These are phyloP conservation scores for Pythium sp. DNA, from an alignment of 352 stramenopile species.

Conservation along the genomic window DNA sequence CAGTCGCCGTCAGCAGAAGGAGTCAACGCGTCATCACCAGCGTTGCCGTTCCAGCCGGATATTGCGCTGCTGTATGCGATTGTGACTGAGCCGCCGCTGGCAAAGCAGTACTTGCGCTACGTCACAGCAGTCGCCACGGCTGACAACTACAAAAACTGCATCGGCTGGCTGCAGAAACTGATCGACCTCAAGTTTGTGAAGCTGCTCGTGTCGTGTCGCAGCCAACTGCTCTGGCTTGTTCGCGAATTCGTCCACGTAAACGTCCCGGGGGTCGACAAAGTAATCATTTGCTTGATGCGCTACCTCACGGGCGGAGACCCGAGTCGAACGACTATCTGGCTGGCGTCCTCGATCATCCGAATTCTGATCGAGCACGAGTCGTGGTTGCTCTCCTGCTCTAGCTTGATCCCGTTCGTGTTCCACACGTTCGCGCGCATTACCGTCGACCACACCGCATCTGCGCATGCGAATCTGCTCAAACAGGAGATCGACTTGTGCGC, in stretches of 20 bases:
- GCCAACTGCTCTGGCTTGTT: constrained; percentile 78
- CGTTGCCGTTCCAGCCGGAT: constrained; percentile 71
- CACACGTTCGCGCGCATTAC: constrained; percentile 75
- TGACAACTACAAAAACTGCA: constrained; percentile 78
- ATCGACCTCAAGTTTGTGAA: constrained; percentile 83
- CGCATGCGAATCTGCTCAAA: constrained; percentile 62
- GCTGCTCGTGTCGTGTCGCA: constrained; percentile 67
- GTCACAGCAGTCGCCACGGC: constrained; percentile 48
- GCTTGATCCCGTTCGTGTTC: constrained; percentile 79
- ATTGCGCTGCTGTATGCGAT: constrained; percentile 79
- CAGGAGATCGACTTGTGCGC: constrained; percentile 81
- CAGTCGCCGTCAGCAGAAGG: constrained; percentile 29
- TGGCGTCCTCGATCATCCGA: constrained; percentile 73
- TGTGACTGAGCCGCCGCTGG: constrained; percentile 59
- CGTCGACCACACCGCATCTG: constrained; percentile 52
- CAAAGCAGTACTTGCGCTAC: constrained; percentile 78
- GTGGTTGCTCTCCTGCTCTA: constrained; percentile 70
- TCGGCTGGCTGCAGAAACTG: constrained; percentile 76
- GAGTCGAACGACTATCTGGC: constrained; percentile 72
- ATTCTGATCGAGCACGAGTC: constrained; percentile 77
- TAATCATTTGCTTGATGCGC: constrained; percentile 74
- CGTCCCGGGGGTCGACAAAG: constrained; percentile 62
- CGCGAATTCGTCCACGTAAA: constrained; percentile 78
- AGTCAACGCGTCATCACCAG: constrained; percentile 11
- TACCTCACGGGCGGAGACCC: constrained; percentile 64